Evolutionary conservation across 2,329 filamentous ascomycete genomes (phyloP).

Genomic region (Chrysoporthe austroafricana): DNA sequence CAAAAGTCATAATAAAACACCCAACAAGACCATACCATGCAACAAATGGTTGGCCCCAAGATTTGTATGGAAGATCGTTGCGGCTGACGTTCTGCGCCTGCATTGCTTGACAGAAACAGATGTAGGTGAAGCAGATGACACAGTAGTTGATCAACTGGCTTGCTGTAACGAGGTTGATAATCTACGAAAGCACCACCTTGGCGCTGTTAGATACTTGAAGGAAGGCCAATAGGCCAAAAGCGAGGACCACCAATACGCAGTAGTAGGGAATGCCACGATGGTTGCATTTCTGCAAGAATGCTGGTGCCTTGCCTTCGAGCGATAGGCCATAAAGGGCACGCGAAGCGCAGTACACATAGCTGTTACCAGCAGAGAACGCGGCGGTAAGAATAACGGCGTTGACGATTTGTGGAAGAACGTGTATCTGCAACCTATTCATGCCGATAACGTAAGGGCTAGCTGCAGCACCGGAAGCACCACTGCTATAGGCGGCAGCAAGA

Average conservation of each 20-base stretch:
- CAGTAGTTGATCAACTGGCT: conserved; percentile 40
- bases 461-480: conserved; percentile 52
- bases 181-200: conserved; percentile 46
- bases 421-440: conserved; percentile 45
- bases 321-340: conserved; percentile 56
- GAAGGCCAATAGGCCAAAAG: conserved; percentile 42
- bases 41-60: too few relatives aligned
- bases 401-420: conserved; percentile 61
- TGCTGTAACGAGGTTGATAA: conserved; percentile 42
- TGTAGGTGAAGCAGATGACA: conserved; percentile 49
- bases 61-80: background rate
- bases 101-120: conserved; percentile 41
- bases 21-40: too few relatives aligned
- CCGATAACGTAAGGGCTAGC: conserved; percentile 52
- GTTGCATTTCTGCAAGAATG: conserved; percentile 41
- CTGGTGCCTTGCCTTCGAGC: conserved; percentile 54
- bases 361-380: conserved; percentile 47
- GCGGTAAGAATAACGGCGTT: conserved; percentile 52
- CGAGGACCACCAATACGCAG: conserved; percentile 39
- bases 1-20: too few relatives aligned
- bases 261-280: conserved; percentile 48
- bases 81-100: background rate
- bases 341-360: conserved; percentile 56
- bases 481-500: conserved; percentile 55
- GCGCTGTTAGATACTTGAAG: conserved; percentile 43